phyloP scores from a whole-genome alignment of 2,329 filamentous ascomycete genomes.

The Phialemoniopsis sp. region DNA sequence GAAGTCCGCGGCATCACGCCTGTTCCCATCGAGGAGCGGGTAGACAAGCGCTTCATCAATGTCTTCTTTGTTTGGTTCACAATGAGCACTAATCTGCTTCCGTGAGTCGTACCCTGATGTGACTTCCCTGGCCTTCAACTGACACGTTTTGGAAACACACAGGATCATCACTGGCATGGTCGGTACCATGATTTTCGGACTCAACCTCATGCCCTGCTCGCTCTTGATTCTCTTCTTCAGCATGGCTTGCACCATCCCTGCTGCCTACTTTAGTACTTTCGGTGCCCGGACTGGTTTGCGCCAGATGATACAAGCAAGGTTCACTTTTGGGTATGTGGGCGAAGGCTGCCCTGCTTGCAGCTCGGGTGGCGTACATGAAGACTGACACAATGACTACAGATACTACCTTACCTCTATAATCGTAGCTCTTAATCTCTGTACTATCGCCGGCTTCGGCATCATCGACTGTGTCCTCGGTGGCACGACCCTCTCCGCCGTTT shows the following conservation, averaged over 20 bases:
- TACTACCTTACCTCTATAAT: constrained; percentile 45
- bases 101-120: constrained; percentile 20
- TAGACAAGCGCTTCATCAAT: constrained; percentile 32
- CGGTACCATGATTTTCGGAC: constrained; percentile 47
- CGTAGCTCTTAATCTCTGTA: constrained; percentile 51
- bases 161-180: constrained; percentile 56
- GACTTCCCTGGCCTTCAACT: too few species aligned
- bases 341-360: too few species aligned
- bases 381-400: constrained; percentile 18
- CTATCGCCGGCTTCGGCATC: constrained; percentile 53
- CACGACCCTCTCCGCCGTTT: constrained; percentile 44
- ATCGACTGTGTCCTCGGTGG: constrained; percentile 53
- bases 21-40: constrained; percentile 34
- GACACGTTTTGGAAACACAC: not conserved
- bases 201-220: constrained; percentile 50
- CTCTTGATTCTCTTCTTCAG: constrained; percentile 57
- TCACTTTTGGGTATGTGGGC: constrained; percentile 46
- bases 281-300: constrained; percentile 54
- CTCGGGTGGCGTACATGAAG: too few species aligned
- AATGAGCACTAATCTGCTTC: constrained; percentile 42
- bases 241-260: constrained; percentile 45
- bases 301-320: constrained; percentile 58
- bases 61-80: constrained; percentile 45
- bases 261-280: constrained; percentile 50
- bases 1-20: constrained; percentile 40